phyloP scores from a whole-genome alignment of 352 stramenopile species.

The Phytophthora pisi region DNA sequence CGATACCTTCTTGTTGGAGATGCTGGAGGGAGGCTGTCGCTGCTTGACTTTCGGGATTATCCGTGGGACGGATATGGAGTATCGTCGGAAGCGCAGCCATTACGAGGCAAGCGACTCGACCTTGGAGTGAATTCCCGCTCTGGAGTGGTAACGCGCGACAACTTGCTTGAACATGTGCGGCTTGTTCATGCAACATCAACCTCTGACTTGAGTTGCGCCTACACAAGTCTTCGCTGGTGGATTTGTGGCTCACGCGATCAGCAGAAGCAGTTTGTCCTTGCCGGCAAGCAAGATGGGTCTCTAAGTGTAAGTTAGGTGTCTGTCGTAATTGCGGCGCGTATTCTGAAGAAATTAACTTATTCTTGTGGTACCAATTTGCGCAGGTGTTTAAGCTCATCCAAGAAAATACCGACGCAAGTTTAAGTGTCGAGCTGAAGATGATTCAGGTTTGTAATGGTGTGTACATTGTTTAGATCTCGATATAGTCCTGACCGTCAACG shows the following conservation, averaged over 20 bases:
- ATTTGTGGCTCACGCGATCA: constrained; percentile 3
- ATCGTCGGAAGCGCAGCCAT: background rate
- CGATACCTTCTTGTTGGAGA: constrained; percentile 42
- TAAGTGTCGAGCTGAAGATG: constrained; percentile 14
- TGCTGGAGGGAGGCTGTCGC: constrained; percentile 25
- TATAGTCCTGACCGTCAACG: constrained; percentile 2
- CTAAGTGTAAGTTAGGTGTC: constrained; percentile 44
- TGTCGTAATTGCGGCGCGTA: background rate
- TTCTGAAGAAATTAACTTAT: constrained; percentile 1
- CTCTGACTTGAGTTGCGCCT: constrained; percentile 6
- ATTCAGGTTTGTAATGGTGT: constrained; percentile 15
- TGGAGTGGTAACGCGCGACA: constrained; percentile 40
- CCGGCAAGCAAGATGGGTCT: constrained; percentile 43
- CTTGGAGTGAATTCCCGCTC: constrained; percentile 36
- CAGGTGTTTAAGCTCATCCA: constrained; percentile 31
- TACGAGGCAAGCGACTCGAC: constrained; percentile 35
- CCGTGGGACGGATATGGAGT: constrained; percentile 13
- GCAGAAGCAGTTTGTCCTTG: constrained; percentile 40
- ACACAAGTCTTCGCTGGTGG: constrained; percentile 43
- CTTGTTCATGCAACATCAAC: constrained; percentile 26
- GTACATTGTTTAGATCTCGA: background rate
- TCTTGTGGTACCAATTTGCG: background rate
- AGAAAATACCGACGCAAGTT: constrained; percentile 2
- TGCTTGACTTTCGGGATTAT: constrained; percentile 46
- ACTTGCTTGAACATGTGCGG: constrained; percentile 41